These are phyloP conservation scores for Marsdenia floribunda DNA, from an alignment of 257 asterid genomes.

Conservation along the genomic window DNA sequence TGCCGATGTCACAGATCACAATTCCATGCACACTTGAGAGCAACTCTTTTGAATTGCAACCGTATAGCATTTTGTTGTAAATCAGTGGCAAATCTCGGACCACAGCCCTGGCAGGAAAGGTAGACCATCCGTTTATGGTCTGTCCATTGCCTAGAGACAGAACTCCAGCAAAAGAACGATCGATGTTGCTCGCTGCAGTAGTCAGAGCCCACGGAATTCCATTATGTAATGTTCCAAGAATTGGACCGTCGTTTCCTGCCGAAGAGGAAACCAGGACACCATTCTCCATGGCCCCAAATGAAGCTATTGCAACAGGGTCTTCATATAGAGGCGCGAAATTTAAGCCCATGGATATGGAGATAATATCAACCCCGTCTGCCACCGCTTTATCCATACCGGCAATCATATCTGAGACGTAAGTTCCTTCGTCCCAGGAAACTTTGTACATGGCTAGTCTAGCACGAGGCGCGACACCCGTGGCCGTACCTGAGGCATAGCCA, in stretches of 20 bases:
- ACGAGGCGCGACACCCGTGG: constrained; percentile 44
- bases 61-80: constrained; percentile 32
- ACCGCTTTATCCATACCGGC: constrained; percentile 62
- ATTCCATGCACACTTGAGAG: constrained; percentile 19
- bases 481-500: constrained; percentile 38
- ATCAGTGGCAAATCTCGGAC: constrained; percentile 33
- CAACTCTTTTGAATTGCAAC: constrained; percentile 33
- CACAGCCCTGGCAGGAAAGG: constrained; percentile 32
- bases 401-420: constrained; percentile 40
- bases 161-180: constrained; percentile 40
- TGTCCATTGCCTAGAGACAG: constrained; percentile 31
- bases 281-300: constrained; percentile 59
- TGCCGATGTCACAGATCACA: background rate
- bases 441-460: constrained; percentile 47
- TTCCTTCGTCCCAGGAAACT: constrained; percentile 45
- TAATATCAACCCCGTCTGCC: constrained; percentile 48
- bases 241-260: constrained; percentile 42
- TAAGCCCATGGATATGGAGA: constrained; percentile 45
- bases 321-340: constrained; percentile 27
- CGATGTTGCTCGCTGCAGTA: constrained; percentile 47
- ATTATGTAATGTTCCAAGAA: constrained; percentile 29
- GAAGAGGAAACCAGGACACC: constrained; percentile 55
- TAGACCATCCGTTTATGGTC: constrained; percentile 42
- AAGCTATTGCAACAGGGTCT: constrained; percentile 53
- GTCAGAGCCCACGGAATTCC: constrained; percentile 61